These are phyloP conservation scores for Boechera stricta DNA, from an alignment of 345 rosid genomes.

Conservation along the genomic window DNA sequence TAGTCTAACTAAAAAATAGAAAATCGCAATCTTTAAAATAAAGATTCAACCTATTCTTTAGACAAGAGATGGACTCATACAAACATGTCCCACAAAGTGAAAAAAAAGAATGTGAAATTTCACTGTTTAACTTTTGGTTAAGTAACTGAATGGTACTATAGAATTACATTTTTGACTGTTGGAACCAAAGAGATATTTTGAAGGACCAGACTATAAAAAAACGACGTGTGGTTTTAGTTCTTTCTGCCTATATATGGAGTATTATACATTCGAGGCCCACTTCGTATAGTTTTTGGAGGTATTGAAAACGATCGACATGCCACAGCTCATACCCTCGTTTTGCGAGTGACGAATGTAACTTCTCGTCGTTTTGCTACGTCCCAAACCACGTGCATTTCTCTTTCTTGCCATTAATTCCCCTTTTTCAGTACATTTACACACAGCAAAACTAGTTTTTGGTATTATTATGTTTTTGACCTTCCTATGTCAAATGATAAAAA, in stretches of 20 bases:
- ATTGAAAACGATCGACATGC: slow-evolving; percentile 30
- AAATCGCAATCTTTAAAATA: too few relatives aligned
- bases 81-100: slow-evolving; percentile 8
- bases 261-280: background rate
- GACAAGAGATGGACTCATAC: slow-evolving; percentile 34
- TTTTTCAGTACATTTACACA: background rate
- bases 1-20: too few relatives aligned
- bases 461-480: slow-evolving; percentile 18
- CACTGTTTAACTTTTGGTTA: slow-evolving; percentile 33
- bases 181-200: slow-evolving; percentile 17
- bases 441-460: slow-evolving; percentile 10
- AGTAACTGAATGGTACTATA: slow-evolving; percentile 31
- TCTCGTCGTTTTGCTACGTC: slow-evolving; percentile 34
- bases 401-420: background rate
- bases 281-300: slow-evolving; percentile 20
- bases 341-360: slow-evolving; percentile 33
- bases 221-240: slow-evolving; percentile 44
- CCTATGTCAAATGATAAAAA: background rate
- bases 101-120: background rate
- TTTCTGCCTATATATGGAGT: slow-evolving; percentile 33
- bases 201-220: slow-evolving; percentile 16
- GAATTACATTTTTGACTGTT: slow-evolving; percentile 21
- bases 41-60: background rate
- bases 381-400: slow-evolving; percentile 42
- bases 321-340: slow-evolving; percentile 33